Base-by-base conservation (phyloP, 2,329 filamentous ascomycete genomes). In the Apiospora malaysiana region DNA sequence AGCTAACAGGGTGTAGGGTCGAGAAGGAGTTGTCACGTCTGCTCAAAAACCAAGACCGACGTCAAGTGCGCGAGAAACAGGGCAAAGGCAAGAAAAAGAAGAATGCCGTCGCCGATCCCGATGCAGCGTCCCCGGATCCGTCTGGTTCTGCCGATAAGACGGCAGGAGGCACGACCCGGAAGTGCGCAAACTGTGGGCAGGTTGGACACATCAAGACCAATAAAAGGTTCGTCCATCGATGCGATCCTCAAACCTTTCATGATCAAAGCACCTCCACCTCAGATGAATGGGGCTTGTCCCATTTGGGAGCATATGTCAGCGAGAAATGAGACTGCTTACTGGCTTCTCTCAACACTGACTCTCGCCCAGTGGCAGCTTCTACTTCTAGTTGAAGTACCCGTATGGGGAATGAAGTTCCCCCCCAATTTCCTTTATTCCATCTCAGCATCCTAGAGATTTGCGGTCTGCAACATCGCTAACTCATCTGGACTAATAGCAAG, bases 201-300 rank as follows among this genome's bases (percentile, higher is more conserved):
- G 93, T 97, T 70, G 96, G 96, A 43, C 96, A 99, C 79, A 99
- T 99, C 86, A 98, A 98, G 83, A 98, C 95, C 66, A 98, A 98
- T 86, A 97, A 98, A 85, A 98, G 98, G 94, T 96, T 89, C 83
- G 87, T 82, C 76, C 75, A 77, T 71, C 69, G 69, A 59, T 80
- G 74, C 79, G 69, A 76, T 74, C 77, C 76, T 75, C 72, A 72
- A 69, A 68, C 43, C 67, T 68, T 71, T 67, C 21, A 40, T 63
- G 27, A 37, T 40, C 56, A 21, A 12, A 14, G 70, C 65, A 14
- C 63, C 70, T 63, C 68, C 37, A 68, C 46, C 66, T 69, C 56
- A 59, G 69, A 47, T 71, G 68, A 66, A 68, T 72, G 70, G 75
- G 78, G 74, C 7, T 23, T 51, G 37, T 69, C 56, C 71, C 21